Conservation (phyloP, 2,329 filamentous ascomycete genomes). For the Curvularia verruculosa region DNA sequence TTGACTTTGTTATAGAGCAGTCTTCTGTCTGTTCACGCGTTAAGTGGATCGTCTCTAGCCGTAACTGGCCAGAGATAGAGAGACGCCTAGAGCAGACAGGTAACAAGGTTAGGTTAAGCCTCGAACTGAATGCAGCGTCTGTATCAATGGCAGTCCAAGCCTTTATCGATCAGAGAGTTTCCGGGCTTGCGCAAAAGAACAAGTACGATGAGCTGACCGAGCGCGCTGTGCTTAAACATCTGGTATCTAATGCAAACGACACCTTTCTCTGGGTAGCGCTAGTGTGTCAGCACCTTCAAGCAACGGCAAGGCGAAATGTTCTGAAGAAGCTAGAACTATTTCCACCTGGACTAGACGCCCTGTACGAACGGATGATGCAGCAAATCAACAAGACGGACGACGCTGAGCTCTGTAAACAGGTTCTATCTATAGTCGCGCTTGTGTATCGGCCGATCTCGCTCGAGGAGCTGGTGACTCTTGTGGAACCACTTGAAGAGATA, state of each 20-base stretch:
- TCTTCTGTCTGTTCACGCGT: neutral
- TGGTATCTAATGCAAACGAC: slow-evolving; percentile 38
- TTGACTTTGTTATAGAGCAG: neutral
- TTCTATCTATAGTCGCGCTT: slow-evolving; percentile 44
- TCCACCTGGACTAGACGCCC: slow-evolving; percentile 45
- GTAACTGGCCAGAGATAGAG: neutral
- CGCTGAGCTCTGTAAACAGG: slow-evolving; percentile 37
- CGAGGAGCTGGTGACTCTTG: slow-evolving; percentile 41
- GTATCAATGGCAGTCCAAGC: slow-evolving; percentile 44
- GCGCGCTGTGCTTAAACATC: slow-evolving; percentile 28
- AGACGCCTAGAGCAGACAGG: neutral
- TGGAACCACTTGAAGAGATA: slow-evolving; percentile 16
- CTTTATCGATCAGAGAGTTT: slow-evolving; percentile 50
- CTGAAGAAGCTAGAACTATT: slow-evolving; percentile 31
- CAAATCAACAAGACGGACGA: slow-evolving; percentile 41
- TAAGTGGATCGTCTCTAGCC: slow-evolving; percentile 2
- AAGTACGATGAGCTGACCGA: slow-evolving; percentile 44
- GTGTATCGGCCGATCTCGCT: slow-evolving; percentile 50
- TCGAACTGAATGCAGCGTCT: slow-evolving; percentile 15
- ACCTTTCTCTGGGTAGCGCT: no score
- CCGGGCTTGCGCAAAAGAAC: slow-evolving; percentile 13
- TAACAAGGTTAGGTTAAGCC: neutral
- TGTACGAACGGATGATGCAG: slow-evolving; percentile 52
- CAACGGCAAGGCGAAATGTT: slow-evolving; percentile 21
- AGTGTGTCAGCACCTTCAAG: slow-evolving; percentile 47